Percentiles rank a stretch among this genome's conserved stretches.
Evolutionary conservation across 495 filamentous ascomycete species (phyloP).

Genomic region (Penicillium chermesinum): DNA sequence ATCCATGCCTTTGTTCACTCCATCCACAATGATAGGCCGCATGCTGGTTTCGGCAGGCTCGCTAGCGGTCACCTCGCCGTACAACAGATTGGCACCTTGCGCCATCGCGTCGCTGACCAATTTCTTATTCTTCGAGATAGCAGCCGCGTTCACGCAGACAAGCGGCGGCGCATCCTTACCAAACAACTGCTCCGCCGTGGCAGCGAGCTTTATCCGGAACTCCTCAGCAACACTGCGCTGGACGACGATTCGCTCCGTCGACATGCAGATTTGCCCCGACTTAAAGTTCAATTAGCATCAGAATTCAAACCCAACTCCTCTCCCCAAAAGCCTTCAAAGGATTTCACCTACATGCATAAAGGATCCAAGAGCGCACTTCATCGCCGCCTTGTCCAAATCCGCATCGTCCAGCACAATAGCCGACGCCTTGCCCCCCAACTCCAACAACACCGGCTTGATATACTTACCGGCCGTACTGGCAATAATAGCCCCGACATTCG

Average conservation of each 20-base stretch:
- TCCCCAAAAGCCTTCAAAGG: too few species aligned
- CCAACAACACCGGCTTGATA: conserved; percentile 57
- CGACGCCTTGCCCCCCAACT: conserved; percentile 58
- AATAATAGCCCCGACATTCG: conserved; percentile 50
- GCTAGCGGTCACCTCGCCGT: conserved; percentile 48
- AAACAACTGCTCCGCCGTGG: conserved; percentile 42
- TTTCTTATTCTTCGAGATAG: conserved; percentile 61
- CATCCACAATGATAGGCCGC: conserved; percentile 64
- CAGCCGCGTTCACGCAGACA: conserved; percentile 54
- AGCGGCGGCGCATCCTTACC: conserved; percentile 47
- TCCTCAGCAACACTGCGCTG: conserved; percentile 60
- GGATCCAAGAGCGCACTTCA: conserved; percentile 45
- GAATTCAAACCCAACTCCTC: background rate
- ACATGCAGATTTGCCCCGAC: conserved; percentile 88
- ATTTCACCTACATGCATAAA: conserved; percentile 46
- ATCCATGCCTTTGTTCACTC: conserved; percentile 76
- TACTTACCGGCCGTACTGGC: conserved; percentile 49
- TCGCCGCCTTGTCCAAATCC: conserved; percentile 51
- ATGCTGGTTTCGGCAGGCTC: conserved; percentile 51
- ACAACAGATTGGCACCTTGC: conserved; percentile 64
- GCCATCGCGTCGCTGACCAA: conserved; percentile 60
- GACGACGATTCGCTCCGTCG: conserved; percentile 81
- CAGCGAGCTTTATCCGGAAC: conserved; percentile 57
- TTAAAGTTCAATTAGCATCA: conserved; percentile 14
- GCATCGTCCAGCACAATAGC: conserved; percentile 57